Base-by-base conservation (phyloP, 2,329 filamentous ascomycete species). In the Rhexocercosporidium sp. region DNA sequence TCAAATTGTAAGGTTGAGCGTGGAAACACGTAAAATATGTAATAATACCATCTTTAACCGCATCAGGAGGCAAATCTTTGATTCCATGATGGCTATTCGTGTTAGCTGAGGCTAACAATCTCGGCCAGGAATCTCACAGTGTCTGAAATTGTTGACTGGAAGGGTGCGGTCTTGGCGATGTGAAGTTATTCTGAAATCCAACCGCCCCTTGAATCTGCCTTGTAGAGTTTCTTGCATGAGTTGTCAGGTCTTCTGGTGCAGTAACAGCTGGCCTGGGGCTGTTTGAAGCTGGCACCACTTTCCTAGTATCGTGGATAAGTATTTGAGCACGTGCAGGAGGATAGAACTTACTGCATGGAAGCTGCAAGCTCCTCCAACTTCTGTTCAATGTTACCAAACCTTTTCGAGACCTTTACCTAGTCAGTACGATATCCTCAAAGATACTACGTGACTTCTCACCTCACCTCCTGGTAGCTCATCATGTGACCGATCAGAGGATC, bases 11-110 rank as follows among this genome's bases (percentile, higher is more conserved):
- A 34, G 69, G 69, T 25, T 69, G 67, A n/a, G 65, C 65, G 65
- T 71, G 69, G n/a, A 71, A 71, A 31, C 57, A 67, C 11, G 66
- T 66, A 22, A 71, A 69, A 39, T 71, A 71, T 20, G 62, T 66
- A 12, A 39, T 51, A 11, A 71, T 41, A 3, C 69, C 69, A 61
- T 71, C 69, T 53, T 69, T 60, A 27, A 71, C 25, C 3, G 69
- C 67, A 51, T 66, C 63, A 27, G 54, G 39, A 5, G 69, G 63
- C 25, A 71, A 31, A 7, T 20, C 31, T 29, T 67, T 62, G 6
- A 29, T 29, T 25, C 59, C 46, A 29, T 9, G 25, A 29, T 20
- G n/a, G 8, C 46, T 63, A 6, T 20, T 16, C 14, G 51, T 20
- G 9, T 63, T 46, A 59, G 46, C 18, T 41, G 4, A 9, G 3